Percentiles rank a stretch among this genome's conserved stretches.
Conservation (phyloP, 805 yeast genomes). For the Saccharomycopsis vini region DNA sequence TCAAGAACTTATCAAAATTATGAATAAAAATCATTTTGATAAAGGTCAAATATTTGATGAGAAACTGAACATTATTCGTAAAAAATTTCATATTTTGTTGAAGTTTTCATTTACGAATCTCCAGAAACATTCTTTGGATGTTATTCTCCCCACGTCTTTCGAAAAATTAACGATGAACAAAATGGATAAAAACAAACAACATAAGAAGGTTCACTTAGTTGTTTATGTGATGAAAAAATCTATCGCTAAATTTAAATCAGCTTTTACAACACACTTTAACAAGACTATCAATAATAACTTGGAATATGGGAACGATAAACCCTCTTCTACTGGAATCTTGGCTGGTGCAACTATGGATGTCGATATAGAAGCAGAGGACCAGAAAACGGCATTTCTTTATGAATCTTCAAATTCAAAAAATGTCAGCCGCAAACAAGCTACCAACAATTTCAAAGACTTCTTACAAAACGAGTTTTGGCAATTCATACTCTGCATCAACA, state of each 20-base stretch:
- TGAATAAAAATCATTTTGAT: neutral
- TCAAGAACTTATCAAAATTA: neutral
- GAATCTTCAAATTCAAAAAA: no score
- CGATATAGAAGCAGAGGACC: no score
- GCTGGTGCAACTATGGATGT: no score
- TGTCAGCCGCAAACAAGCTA: constrained; percentile 11
- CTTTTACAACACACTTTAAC: neutral
- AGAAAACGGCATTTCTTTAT: no score
- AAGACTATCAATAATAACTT: no score
- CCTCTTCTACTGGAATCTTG: no score
- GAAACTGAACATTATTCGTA: neutral
- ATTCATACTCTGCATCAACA: constrained; percentile 28
- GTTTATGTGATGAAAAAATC: constrained; percentile 13
- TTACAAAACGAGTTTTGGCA: constrained; percentile 36
- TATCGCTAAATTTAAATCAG: constrained; percentile 6
- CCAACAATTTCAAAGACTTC: constrained; percentile 8
- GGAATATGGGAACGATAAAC: no score
- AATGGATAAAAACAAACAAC: constrained; percentile 1
- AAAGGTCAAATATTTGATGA: neutral
- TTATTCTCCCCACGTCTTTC: no score
- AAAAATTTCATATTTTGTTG: constrained; percentile 9
- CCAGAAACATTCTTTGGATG: neutral
- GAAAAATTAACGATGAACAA: neutral
- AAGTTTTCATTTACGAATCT: constrained; percentile 4
- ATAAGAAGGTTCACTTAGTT: constrained; percentile 7